phyloP scores from a whole-genome alignment of 2,329 filamentous ascomycete genomes.

The Exophiala oligosperma region DNA sequence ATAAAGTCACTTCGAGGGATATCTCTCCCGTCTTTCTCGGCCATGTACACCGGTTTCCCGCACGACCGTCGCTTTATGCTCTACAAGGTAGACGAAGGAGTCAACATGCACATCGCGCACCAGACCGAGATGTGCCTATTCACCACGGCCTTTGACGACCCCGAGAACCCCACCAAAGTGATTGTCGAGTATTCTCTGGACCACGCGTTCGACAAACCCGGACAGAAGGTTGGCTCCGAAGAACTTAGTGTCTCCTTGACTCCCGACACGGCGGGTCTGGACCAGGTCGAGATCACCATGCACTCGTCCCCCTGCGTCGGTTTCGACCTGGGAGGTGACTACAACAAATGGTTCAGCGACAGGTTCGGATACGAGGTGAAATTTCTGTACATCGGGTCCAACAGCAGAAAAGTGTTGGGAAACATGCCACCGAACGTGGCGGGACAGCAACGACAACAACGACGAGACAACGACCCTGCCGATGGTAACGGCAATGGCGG shows the following conservation, averaged over 20 bases:
- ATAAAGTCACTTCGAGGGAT: conserved; percentile 71
- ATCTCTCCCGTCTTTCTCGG: conserved; percentile 51
- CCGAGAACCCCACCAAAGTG: conserved; percentile 32
- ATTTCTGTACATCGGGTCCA: conserved; percentile 65
- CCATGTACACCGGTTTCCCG: conserved; percentile 63
- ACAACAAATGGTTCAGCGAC: conserved; percentile 66
- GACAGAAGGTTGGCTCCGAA: conserved; percentile 31
- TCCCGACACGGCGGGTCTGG: conserved; percentile 51
- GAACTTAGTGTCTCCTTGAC: conserved; percentile 57
- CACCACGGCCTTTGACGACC: conserved; percentile 43
- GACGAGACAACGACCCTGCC: conserved; percentile 9
- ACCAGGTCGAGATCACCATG: conserved; percentile 56
- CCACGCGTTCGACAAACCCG: conserved; percentile 25
- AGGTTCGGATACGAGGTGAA: conserved; percentile 63
- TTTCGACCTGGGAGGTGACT: conserved; percentile 62
- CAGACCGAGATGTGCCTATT: conserved; percentile 66
- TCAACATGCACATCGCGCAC: conserved; percentile 61
- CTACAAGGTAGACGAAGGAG: conserved; percentile 49
- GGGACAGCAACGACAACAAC: conserved; percentile 24
- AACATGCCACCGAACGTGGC: conserved; percentile 52
- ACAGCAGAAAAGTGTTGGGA: conserved; percentile 62
- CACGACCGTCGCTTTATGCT: conserved; percentile 73
- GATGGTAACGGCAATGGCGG: neutral
- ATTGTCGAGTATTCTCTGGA: conserved; percentile 23
- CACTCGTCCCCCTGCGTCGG: conserved; percentile 59